phyloP scores from a whole-genome alignment of 2,329 filamentous ascomycete genomes.

The Alternaria triticina region DNA sequence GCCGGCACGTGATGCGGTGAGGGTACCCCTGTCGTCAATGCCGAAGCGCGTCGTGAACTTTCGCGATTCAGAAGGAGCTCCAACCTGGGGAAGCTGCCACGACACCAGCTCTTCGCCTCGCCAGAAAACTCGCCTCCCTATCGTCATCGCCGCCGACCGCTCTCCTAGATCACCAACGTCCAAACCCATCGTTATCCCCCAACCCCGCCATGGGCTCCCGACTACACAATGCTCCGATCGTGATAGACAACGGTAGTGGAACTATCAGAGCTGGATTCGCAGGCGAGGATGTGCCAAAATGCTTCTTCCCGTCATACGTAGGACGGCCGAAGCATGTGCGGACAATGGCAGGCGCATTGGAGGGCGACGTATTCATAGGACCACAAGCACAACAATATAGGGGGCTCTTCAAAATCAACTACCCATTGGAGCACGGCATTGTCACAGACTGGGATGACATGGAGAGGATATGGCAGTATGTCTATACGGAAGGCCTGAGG shows the following conservation, averaged over 20 bases:
- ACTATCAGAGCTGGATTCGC: conserved; percentile 97
- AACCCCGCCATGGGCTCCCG: conserved; percentile 64
- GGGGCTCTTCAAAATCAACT: conserved; percentile 92
- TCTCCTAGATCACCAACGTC: background rate
- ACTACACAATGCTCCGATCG: conserved; percentile 96
- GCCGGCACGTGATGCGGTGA: conserved; percentile 34
- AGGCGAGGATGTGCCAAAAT: conserved; percentile 93
- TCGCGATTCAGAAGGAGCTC: conserved; percentile 37
- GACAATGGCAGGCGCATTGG: conserved; percentile 92
- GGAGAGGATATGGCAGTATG: conserved; percentile 99
- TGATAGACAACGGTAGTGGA: conserved; percentile 98
- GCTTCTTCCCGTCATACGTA: conserved; percentile 96
- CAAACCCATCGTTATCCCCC: background rate
- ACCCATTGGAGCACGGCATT: conserved; percentile 95
- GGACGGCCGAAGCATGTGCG: conserved; percentile 93
- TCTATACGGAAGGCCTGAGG: conserved; percentile 95
- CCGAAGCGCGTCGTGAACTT: conserved; percentile 39
- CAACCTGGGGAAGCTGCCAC: conserved; percentile 30
- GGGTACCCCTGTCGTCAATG: conserved; percentile 32
- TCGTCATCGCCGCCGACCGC: background rate
- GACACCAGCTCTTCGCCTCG: conserved; percentile 10
- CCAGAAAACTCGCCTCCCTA: background rate
- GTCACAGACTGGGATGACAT: conserved; percentile 99
- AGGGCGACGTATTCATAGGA: conserved; percentile 97
- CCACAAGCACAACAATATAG: conserved; percentile 88